phyloP scores from a whole-genome alignment of 1,284 basidiomycete genomes.

The Trichosporon sp. region DNA sequence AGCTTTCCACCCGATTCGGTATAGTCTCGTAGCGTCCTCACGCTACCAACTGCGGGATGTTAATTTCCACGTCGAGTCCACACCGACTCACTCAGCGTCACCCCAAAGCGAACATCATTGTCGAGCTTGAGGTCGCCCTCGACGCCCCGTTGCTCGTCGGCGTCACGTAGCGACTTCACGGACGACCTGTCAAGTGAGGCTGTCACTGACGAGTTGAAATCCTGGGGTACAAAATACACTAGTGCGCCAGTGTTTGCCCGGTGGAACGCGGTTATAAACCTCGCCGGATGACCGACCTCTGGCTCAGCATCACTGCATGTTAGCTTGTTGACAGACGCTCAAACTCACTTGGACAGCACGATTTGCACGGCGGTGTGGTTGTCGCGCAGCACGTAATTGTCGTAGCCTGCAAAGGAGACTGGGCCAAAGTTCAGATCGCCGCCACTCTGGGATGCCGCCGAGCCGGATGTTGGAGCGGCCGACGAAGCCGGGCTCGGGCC shows the following conservation, averaged over 20 bases:
- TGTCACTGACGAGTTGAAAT: slow-evolving; percentile 26
- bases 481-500: not conserved
- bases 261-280: slow-evolving; percentile 58
- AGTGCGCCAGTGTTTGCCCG: slow-evolving; percentile 58
- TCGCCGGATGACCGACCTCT: slow-evolving; percentile 43
- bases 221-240: slow-evolving; percentile 55
- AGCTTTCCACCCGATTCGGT: slow-evolving; percentile 49
- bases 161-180: slow-evolving; percentile 27
- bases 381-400: slow-evolving; percentile 59
- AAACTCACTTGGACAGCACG: slow-evolving; percentile 47
- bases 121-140: slow-evolving; percentile 53
- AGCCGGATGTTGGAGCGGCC: not conserved
- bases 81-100: slow-evolving; percentile 50
- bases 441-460: not conserved
- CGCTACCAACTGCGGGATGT: slow-evolving; percentile 51
- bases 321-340: not conserved
- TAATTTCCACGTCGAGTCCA: not conserved
- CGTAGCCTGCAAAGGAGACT: slow-evolving; percentile 53
- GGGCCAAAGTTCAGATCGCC: slow-evolving; percentile 38
- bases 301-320: slow-evolving; percentile 39
- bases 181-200: slow-evolving; percentile 42
- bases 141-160: slow-evolving; percentile 56
- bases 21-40: slow-evolving; percentile 58
- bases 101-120: slow-evolving; percentile 55
- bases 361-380: slow-evolving; percentile 57